Evolutionary conservation across 352 stramenopile genomes (phyloP), one percentile per base, ranked within the genome.

Genomic region (Globisporangium cystogenes): DNA sequence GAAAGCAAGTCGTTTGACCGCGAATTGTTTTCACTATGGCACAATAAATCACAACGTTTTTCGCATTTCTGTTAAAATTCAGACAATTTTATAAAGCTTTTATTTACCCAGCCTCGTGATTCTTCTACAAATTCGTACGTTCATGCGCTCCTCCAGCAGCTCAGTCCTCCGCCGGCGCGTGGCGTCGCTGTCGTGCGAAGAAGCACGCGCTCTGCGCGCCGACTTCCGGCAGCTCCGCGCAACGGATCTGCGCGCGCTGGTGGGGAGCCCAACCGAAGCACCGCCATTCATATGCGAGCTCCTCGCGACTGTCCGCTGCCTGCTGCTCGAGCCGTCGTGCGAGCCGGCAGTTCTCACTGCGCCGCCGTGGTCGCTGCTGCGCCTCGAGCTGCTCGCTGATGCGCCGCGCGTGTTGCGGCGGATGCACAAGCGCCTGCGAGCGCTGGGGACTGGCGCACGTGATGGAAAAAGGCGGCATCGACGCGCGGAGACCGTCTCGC

Each of bases 331-430:
- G 16, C 37, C 55, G 4, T 39, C 55, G 8, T 64, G 76, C 31
- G 15, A 31, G 2, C 39, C 63, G 7, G 18, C 39, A 5, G 45
- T 20, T 6, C 61, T 71, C 10, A 48, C 68, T n/a, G 62, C 82
- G 12, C 31, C 52, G 16, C 65, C 67, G 16, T 89, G 78, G 78
- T 20, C 67, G 12, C 27, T 86, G n/a, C 49, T 89, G 42, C 62
- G 78, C 23, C 65, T 89, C 36, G 67, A 86, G 44, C 10, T 89
- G 21, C 59, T 86, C 7, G 50, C 67, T 7, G 50, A 72, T 12
- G 48, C 66, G 7, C 26, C 49, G 2, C 36, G 42, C 21, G 59
- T 83, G 3, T 76, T 66, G 60, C 37, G 46, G 27, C 79, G 75
- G 36, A 59, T 87, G 23, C 44, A 55, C 27, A 82, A 70, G 46